Evolutionary conservation across 2,329 filamentous ascomycete genomes (phyloP), one percentile per base, ranked within the genome.

Genomic region (Microdochium nivale): DNA sequence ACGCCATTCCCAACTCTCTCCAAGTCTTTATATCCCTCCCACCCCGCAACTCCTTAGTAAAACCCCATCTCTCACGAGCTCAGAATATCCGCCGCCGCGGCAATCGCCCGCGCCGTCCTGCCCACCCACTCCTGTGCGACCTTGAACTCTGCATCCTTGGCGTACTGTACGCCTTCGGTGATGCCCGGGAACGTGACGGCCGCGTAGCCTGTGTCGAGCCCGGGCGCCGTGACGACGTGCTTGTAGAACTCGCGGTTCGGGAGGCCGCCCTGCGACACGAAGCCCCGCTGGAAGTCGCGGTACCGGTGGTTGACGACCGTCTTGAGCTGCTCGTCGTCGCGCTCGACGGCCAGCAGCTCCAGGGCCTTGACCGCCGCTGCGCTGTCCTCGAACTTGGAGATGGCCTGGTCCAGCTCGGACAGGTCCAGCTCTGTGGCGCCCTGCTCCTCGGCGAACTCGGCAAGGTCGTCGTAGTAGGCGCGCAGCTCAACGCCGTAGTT

Each of bases 141-240:
- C 0, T 59, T 58, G 13, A 66, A 52, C 10, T 66, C 55, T 1
- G 61, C 80, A 50, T 79, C 78, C 13, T 21, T 13, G 3, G 40
- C 40, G 19, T 44, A 44, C 56, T 83, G 78, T 1, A 83, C 77
- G 51, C 85, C 86, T 3, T 84, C 84, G 64, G 83, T 84, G 59
- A 87, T 81, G 23, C 83, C 84, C 13, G 81, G 70, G 51, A 71
- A 72, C 0, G 69, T 66, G 0, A 67, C 68, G 3, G 69, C 66
- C 0, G 67, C 66, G 23, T 73, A 77, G 16, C 33, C 75, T 59
- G 74, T 77, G 44, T 76, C 75, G 1, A 72, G 50, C 0, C 75
- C 74, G 0, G 75, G 75, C 0, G 75, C 75, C 7, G 24, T 30
- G 10, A 47, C 46, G 24, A 47, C 46, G 14, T 30, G 25, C 53